Evolutionary conservation across 2,329 filamentous ascomycete genomes (phyloP), one percentile per base, ranked within the genome.

Genomic region (Chaetomiaceae sp.): DNA sequence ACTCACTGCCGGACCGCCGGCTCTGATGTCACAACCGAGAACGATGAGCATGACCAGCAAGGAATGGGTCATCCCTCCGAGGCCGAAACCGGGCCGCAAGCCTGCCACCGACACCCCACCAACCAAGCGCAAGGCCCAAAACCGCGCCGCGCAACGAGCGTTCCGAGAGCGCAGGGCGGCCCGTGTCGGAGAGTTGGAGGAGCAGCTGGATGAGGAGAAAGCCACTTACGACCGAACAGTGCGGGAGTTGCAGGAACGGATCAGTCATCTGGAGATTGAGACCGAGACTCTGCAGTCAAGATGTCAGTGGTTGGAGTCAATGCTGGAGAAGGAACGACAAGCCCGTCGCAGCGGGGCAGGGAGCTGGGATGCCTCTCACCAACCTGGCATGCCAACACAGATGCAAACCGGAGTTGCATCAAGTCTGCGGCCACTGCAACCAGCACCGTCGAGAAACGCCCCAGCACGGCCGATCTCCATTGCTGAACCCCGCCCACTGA

Each of bases 61-160:
- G 68, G 86, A 92, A 81, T 93, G 88, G 88, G 78, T 92, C 20
- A 83, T 93, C 39, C 88, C 88, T 20, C 88, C 88, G 23, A 79
- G 88, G 54, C 88, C 88, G 41, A 92, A 91, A 75, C 92, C 93
- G 19, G 92, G 92, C 43, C 83, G 92, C 60, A 97, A 97, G 76
- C 91, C 92, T 3, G 89, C 89, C 41, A 95, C 89, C 31, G 91
- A 96, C 65, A 95, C 91, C 46, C 90, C 91, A 13, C 87, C 88
- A 2, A 95, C 90, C 38, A 95, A 95, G 73, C 83, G 93, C 58
- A 95, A 96, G 74, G 87, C 89, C 1, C 93, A 97, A 72, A 97
- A 97, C 68, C 81, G 93, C 54, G 87, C 89, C 41, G 92, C 92
- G 3, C 92, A 97, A 71, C 78, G 92, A 52, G 89, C 87, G 1